These are phyloP conservation scores for Cordia subcordata DNA, from an alignment of 257 asterid genomes.

Conservation along the genomic window DNA sequence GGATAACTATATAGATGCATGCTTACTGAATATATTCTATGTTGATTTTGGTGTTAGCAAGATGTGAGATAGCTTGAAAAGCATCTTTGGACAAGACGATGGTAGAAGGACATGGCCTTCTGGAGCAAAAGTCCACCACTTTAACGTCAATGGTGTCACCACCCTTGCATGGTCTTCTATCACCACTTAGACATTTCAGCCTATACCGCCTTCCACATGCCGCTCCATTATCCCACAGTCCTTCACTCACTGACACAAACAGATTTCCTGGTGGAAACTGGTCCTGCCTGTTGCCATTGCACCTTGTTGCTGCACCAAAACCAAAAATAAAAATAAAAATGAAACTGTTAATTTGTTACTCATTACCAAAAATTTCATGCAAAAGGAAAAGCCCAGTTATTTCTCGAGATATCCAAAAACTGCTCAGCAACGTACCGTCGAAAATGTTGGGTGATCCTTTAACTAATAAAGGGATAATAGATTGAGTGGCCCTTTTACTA, in stretches of 20 bases:
- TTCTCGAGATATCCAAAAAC: too few species aligned
- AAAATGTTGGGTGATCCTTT: too few species aligned
- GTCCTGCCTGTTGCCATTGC: slow-evolving; percentile 57
- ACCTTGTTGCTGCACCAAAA: slow-evolving; percentile 68
- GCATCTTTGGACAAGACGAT: slow-evolving; percentile 59
- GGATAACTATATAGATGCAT: background rate
- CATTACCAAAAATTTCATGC: too few species aligned
- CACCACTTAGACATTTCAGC: slow-evolving; percentile 52
- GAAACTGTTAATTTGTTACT: too few species aligned
- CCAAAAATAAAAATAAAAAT: too few species aligned
- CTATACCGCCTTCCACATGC: slow-evolving; percentile 69
- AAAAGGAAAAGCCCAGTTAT: too few species aligned
- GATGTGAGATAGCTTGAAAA: slow-evolving; percentile 42
- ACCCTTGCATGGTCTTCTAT: slow-evolving; percentile 41
- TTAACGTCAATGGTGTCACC: slow-evolving; percentile 49
- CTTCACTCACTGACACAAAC: slow-evolving; percentile 60
- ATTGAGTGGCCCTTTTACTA: too few species aligned
- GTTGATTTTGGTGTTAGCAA: slow-evolving; percentile 52
- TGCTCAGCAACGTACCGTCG: too few species aligned
- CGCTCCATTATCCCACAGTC: slow-evolving; percentile 79
- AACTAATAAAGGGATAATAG: too few species aligned
- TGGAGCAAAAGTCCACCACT: slow-evolving; percentile 64
- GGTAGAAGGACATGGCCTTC: slow-evolving; percentile 62
- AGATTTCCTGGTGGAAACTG: slow-evolving; percentile 75
- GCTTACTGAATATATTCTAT: slow-evolving; percentile 55